A percentile compares a stretch with the other conserved stretches of the same genome.
Conservation (phyloP, 108 stramenopile genomes). For the Epipyxis sp. region DNA sequence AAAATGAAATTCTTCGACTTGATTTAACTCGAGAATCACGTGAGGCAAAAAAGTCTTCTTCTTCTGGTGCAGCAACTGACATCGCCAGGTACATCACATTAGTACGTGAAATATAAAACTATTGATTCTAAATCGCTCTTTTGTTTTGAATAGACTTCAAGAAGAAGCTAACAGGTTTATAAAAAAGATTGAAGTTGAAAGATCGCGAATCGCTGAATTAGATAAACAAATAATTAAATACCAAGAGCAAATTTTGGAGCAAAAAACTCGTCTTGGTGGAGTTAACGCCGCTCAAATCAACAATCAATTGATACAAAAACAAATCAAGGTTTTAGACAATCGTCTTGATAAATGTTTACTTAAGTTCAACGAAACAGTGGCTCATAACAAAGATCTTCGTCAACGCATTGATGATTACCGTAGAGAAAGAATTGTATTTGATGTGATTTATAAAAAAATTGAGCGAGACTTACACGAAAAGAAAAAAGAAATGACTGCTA, state of each 20-base stretch:
- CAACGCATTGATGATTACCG: conserved; percentile 56
- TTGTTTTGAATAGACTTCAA: conserved; percentile 48
- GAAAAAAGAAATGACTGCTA: conserved; percentile 61
- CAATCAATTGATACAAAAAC: conserved; percentile 58
- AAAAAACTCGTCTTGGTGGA: conserved; percentile 59
- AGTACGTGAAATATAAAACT: background rate
- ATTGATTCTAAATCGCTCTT: conserved; percentile 37
- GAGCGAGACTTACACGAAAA: conserved; percentile 59
- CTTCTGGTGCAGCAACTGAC: conserved; percentile 22
- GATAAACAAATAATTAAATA: conserved; percentile 46
- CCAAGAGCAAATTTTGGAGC: conserved; percentile 49
- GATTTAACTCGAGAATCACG: conserved; percentile 49
- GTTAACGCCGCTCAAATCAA: conserved; percentile 59
- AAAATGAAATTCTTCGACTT: conserved; percentile 45
- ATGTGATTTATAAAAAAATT: conserved; percentile 62
- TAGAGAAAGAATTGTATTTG: conserved; percentile 58
- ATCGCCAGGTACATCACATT: background rate
- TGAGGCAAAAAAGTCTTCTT: conserved; percentile 31
- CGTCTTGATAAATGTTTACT: conserved; percentile 58
- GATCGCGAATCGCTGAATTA: conserved; percentile 50
- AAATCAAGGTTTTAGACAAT: conserved; percentile 58
- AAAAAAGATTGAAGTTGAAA: conserved; percentile 56
- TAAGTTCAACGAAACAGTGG: conserved; percentile 59
- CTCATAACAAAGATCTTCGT: conserved; percentile 55
- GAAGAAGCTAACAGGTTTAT: conserved; percentile 57